Evolutionary conservation across 805 yeast species (phyloP).

Genomic region (Wickerhamomyces bovis): DNA sequence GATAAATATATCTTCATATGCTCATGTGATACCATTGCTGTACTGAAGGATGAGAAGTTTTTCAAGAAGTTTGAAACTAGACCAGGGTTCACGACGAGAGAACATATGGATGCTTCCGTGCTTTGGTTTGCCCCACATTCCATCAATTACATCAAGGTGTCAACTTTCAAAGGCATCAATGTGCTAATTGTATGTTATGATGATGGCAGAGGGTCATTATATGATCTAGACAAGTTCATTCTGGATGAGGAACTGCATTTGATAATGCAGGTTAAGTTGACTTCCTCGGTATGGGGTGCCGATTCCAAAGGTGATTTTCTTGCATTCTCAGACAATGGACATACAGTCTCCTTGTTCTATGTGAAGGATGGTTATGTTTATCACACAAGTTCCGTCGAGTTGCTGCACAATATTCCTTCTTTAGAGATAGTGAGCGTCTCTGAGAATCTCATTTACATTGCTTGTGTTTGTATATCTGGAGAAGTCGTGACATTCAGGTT

Average conservation of each 20-base stretch:
- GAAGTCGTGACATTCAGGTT: conserved; percentile 20
- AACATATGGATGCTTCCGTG: conserved; percentile 39
- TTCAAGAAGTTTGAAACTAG: conserved; percentile 5
- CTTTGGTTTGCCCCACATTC: conserved; percentile 53
- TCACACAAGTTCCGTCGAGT: conserved; percentile 32
- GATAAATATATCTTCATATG: conserved; percentile 9
- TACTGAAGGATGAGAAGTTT: conserved; percentile 6
- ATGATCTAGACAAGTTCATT: conserved; percentile 25
- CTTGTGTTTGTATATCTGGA: conserved; percentile 42
- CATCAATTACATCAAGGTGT: conserved; percentile 43
- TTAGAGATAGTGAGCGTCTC: conserved; percentile 33
- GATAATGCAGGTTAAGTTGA: conserved; percentile 27
- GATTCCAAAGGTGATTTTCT: conserved; percentile 39
- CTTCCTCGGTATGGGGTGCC: conserved; percentile 58
- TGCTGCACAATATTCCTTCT: conserved; percentile 53
- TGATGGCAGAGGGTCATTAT: conserved; percentile 45
- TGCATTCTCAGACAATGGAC: conserved; percentile 51
- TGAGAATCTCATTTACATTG: conserved; percentile 23
- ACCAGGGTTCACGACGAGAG: conserved; percentile 13
- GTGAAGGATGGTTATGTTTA: conserved; percentile 16
- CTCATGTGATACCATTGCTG: conserved; percentile 6
- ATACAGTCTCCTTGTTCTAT: conserved; percentile 36
- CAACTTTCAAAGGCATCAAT: conserved; percentile 31
- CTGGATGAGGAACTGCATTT: conserved; percentile 22
- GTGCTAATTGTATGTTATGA: conserved; percentile 47